Evolutionary conservation across 1,139 yeast species (phyloP), one percentile per base, ranked within the genome.

Genomic region (Lodderomyces jiufengensis): DNA sequence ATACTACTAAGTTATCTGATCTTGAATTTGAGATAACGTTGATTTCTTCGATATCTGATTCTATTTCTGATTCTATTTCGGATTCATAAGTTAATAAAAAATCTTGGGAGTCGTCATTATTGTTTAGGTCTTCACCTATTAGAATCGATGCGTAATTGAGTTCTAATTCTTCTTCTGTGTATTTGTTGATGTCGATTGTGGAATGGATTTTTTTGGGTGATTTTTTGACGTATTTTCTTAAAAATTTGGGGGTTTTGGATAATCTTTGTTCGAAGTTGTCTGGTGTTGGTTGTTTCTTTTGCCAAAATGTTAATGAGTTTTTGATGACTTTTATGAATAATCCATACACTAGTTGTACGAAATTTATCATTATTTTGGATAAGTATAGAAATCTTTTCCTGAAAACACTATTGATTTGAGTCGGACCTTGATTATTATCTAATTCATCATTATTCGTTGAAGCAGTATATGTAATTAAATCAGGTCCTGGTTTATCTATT

Each of bases 41-140:
- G 9, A 24, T 32, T 20, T 32, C 37, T 50, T 49, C 26, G 43
- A 32, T 9, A 54, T 49, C 21, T 54, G 50, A 13, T 41, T 51
- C 33, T 55, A 36, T 2, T 57, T 40, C 21, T 41, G 40, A 37
- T 29, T 43, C 44, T 36, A 36, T 33, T 15, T 13, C 3, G 12
- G 49, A 49, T n/a, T 43, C 46, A 10, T 11, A 12, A 12, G 31
- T 46, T n/a, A 21, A 40, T 9, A 37, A 42, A 38, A 61, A 75
- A 44, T 75, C 78, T 2, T 46, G 61, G 0, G 81, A 76, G 20
- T 55, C 51, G 46, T 78, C 84, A 7, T 57, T 49, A 10, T 75
- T 80, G 1, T 74, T 59, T 15, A 75, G 45, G 7, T 61, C 55
- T 1, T 46, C 49, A 3, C 60, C 61, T 21, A 51, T 51, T 4